These are phyloP conservation scores for Ceratobasidium sp. DNA, from an alignment of 1,284 basidiomycete species.

Conservation along the genomic window DNA sequence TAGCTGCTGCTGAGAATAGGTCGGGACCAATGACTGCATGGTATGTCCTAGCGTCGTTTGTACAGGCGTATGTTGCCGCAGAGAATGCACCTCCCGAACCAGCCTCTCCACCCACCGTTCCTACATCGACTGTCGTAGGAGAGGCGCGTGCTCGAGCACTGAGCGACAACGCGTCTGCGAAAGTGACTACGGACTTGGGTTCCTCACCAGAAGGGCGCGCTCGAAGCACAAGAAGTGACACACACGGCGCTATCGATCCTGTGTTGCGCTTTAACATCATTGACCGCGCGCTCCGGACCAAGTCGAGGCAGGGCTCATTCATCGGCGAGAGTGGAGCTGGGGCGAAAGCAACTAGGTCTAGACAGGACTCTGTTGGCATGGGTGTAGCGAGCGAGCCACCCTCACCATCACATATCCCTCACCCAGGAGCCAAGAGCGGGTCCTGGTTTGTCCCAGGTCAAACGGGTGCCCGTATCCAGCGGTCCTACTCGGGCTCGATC, in stretches of 20 bases:
- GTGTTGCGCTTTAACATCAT: constrained; percentile 4
- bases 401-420: constrained; percentile 14
- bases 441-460: neutral
- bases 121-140: neutral
- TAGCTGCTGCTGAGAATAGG: too few species aligned
- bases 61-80: constrained; percentile 23
- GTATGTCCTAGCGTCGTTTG: constrained; percentile 37
- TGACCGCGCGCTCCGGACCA: constrained; percentile 15
- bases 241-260: neutral
- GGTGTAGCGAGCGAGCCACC: constrained; percentile 30
- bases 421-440: neutral
- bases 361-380: constrained; percentile 15
- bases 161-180: constrained; percentile 18
- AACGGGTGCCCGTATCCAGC: neutral
- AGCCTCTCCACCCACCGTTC: neutral
- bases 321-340: neutral
- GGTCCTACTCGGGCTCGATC: constrained; percentile 18
- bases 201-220: neutral
- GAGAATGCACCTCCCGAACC: neutral
- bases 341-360: neutral
- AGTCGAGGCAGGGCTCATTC: constrained; percentile 16
- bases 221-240: neutral
- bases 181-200: neutral
- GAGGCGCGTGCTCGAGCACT: constrained; percentile 19
- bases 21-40: constrained; percentile 26